A percentile compares a stretch with the other conserved stretches of the same genome.
phyloP scores from a whole-genome alignment of 2,329 filamentous ascomycete genomes.

The Neoarthrinium moseri region DNA sequence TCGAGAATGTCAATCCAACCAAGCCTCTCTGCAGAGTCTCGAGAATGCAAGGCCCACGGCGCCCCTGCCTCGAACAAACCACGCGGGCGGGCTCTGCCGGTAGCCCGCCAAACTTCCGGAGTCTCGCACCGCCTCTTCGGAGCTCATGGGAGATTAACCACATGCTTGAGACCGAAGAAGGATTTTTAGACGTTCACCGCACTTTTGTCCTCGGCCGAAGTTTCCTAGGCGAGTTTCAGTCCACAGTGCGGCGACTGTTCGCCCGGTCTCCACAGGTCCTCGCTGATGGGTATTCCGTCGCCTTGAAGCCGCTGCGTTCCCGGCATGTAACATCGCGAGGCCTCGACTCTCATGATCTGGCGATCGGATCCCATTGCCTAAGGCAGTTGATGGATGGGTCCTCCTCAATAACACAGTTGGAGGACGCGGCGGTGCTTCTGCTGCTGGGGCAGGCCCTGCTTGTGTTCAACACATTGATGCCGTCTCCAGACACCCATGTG shows the following conservation, averaged over 20 bases:
- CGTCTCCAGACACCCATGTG: constrained; percentile 19
- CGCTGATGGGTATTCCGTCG: constrained; percentile 10
- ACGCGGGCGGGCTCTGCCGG: not conserved
- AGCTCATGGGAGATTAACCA: constrained; percentile 1
- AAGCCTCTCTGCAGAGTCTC: not conserved
- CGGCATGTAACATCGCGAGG: constrained; percentile 1
- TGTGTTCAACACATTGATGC: constrained; percentile 22
- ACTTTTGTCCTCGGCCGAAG: constrained; percentile 10
- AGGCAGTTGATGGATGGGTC: constrained; percentile 3
- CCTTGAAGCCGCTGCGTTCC: constrained; percentile 6
- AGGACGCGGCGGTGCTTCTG: constrained; percentile 11
- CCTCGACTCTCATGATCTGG: constrained; percentile 2
- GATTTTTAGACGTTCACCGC: constrained; percentile 11
- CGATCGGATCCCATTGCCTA: constrained; percentile 5
- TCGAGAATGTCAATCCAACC: not conserved
- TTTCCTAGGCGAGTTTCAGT: constrained; percentile 8
- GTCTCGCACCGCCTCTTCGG: not conserved
- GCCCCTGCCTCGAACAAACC: not conserved
- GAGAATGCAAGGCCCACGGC: not conserved
- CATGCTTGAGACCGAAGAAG: constrained; percentile 7
- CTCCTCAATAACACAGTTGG: constrained; percentile 1
- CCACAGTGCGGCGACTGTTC: constrained; percentile 8
- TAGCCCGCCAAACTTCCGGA: constrained; percentile 2
- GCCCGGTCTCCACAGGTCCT: constrained; percentile 8
- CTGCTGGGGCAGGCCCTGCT: constrained; percentile 11